A percentile compares a stretch with the other conserved stretches of the same genome.
phyloP scores from a whole-genome alignment of 116 monocot species.

The Dioscorea cayenensis region DNA sequence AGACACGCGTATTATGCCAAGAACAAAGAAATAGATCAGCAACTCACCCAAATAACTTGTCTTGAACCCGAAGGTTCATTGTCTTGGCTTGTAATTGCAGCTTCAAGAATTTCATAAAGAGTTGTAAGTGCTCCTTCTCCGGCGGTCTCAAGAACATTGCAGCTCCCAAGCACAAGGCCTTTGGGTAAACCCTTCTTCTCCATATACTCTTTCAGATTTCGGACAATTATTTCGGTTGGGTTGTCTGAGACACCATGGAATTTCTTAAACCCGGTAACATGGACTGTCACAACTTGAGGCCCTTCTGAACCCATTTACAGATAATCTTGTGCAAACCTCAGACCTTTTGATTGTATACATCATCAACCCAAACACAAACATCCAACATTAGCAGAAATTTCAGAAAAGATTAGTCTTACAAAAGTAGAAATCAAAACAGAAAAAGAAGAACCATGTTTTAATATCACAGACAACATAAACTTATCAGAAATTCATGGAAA shows the following conservation, averaged over 20 bases:
- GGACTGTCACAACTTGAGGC: constrained; percentile 60
- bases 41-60: constrained; percentile 67
- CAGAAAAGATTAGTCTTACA: too few species aligned
- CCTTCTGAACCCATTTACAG: constrained; percentile 89
- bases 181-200: constrained; percentile 68
- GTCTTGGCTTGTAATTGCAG: constrained; percentile 30
- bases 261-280: constrained; percentile 90
- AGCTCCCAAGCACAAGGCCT: constrained; percentile 77
- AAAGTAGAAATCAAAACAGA: too few species aligned
- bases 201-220: constrained; percentile 67
- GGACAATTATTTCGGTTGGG: constrained; percentile 83
- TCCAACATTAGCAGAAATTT: too few species aligned
- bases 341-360: background rate
- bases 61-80: constrained; percentile 24
- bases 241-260: constrained; percentile 93
- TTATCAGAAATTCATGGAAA: too few species aligned
- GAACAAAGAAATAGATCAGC: background rate
- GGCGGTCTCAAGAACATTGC: constrained; percentile 80
- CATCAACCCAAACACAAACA: background rate
- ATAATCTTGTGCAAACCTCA: background rate
- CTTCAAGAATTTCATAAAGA: constrained; percentile 56
- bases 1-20: too few species aligned
- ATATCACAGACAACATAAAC: too few species aligned
- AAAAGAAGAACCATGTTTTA: too few species aligned
- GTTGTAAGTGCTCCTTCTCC: constrained; percentile 66